These are phyloP conservation scores for Nigrospora osmanthi DNA, from an alignment of 2,329 filamentous ascomycete species.

Conservation along the genomic window DNA sequence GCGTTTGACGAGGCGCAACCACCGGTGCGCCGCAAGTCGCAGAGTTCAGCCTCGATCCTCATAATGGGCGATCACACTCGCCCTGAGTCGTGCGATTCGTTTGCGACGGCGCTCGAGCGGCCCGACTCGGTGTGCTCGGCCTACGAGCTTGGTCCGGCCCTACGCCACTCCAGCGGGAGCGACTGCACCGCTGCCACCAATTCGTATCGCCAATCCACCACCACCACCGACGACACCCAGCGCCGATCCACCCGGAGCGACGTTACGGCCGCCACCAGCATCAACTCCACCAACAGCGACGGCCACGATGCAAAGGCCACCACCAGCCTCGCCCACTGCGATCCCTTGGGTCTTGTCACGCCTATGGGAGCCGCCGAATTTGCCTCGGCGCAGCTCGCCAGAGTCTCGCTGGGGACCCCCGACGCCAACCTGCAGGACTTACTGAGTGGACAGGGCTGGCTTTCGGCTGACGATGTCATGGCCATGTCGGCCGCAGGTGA, in stretches of 20 bases:
- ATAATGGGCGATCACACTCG: background rate
- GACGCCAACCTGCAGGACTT: no score
- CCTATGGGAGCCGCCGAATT: no score
- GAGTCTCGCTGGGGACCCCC: no score
- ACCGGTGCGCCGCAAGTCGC: background rate
- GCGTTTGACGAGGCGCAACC: no score
- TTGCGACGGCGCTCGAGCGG: constrained; percentile 2
- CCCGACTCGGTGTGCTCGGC: background rate
- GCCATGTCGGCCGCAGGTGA: background rate
- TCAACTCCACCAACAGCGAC: background rate
- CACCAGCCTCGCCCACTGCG: no score
- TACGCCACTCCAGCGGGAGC: constrained; percentile 8
- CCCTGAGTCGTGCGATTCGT: constrained; percentile 3
- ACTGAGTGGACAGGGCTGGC: no score
- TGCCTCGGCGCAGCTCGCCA: no score
- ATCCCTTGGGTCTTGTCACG: no score
- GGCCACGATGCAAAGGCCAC: background rate
- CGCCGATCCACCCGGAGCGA: constrained; percentile 10
- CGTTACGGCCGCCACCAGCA: constrained; percentile 3
- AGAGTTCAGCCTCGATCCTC: background rate
- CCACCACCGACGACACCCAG: constrained; percentile 6
- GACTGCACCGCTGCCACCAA: constrained; percentile 8
- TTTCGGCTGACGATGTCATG: background rate
- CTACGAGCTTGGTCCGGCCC: background rate
- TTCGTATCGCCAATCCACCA: constrained; percentile 8